Base-by-base conservation (phyloP, 1,284 basidiomycete genomes). In the Marasmius oreades region DNA sequence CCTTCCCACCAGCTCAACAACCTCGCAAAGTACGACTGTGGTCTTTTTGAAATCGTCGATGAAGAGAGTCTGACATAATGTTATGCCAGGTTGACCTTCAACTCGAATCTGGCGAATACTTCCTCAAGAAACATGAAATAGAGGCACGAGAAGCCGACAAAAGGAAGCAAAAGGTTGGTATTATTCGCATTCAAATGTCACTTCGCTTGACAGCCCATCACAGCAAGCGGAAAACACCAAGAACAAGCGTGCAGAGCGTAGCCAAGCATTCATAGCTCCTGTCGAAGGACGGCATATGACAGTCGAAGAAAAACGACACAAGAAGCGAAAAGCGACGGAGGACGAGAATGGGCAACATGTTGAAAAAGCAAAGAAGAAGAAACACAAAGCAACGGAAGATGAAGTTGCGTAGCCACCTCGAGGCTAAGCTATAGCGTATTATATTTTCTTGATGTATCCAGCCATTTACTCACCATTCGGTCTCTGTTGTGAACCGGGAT, bases 31-130 rank as follows among this genome's bases (percentile, higher is more conserved):
- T 90, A 65, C 55, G 73, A 61, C 2, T 8, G 45, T 22, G 24
- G 18, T 43, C n/a, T 39, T 12, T 44, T 46, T 24, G 10, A 22
- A 36, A 18, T 14, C 16, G 6, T 5, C 16, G 8, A 14, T 24
- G 26, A 46, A 46, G 22, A 16, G 26, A 50, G 31, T 16, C 31
- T 23, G 16, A 24, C 8, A 5, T 16, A 28, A 46, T 20, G 11
- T 23, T 3, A 46, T 34, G 46, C 5, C 62, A 91, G 88, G 80
- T 98, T 68, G 96, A 99, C 72, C 70, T 95, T 55, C 91, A 98
- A 78, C 80, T 99, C 63, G 95, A 98, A 69, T 92, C 90, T 4
- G 96, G 96, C 74, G 96, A 98, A 70, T 98, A 98, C 72, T 99
- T 98, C 81, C 87, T 98, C 76, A 96, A 96, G 70, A 77, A 90